Evolutionary conservation across 352 stramenopile species (phyloP).

Genomic region (Phytophthora crassamura): DNA sequence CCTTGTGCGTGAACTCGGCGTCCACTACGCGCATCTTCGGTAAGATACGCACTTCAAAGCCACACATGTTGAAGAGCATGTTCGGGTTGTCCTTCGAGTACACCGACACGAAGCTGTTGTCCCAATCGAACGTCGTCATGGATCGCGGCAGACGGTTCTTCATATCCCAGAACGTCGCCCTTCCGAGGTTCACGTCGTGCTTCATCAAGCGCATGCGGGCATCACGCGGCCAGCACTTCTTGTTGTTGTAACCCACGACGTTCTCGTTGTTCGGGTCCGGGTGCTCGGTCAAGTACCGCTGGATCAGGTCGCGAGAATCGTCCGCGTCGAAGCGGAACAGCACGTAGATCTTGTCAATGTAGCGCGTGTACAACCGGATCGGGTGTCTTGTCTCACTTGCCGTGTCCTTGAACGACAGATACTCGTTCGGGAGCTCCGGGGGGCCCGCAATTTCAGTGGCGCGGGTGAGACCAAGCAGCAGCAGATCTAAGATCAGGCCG

Average conservation of each 20-base stretch:
- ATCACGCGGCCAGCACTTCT: constrained; percentile 99
- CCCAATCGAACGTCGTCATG: constrained; percentile 99
- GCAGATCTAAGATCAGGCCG: constrained; percentile 98
- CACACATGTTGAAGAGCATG: constrained; percentile 99
- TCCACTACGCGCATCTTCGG: constrained; percentile 92
- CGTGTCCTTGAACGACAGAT: constrained; percentile 98
- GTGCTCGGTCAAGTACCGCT: constrained; percentile 99
- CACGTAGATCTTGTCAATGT: constrained; percentile 99
- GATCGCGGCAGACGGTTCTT: constrained; percentile 99
- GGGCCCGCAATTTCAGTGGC: constrained; percentile 98
- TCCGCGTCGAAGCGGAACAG: constrained; percentile 99
- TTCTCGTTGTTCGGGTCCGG: constrained; percentile 99
- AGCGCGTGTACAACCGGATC: constrained; percentile 99
- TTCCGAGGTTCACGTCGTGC: constrained; percentile 99
- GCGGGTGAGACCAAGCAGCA: constrained; percentile 97
- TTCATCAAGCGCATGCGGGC: constrained; percentile 99
- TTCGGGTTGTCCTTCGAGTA: constrained; percentile 99
- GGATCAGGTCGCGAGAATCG: constrained; percentile 99
- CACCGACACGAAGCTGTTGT: constrained; percentile 99
- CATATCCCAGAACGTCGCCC: constrained; percentile 99
- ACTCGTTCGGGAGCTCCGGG: constrained; percentile 98
- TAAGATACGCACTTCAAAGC: constrained; percentile 98
- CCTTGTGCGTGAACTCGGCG: constrained; percentile 95
- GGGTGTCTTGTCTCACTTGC: constrained; percentile 97
- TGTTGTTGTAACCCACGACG: constrained; percentile 99